These are phyloP conservation scores for Stereum hirsutum DNA, from an alignment of 1,284 basidiomycete genomes.

Conservation along the genomic window DNA sequence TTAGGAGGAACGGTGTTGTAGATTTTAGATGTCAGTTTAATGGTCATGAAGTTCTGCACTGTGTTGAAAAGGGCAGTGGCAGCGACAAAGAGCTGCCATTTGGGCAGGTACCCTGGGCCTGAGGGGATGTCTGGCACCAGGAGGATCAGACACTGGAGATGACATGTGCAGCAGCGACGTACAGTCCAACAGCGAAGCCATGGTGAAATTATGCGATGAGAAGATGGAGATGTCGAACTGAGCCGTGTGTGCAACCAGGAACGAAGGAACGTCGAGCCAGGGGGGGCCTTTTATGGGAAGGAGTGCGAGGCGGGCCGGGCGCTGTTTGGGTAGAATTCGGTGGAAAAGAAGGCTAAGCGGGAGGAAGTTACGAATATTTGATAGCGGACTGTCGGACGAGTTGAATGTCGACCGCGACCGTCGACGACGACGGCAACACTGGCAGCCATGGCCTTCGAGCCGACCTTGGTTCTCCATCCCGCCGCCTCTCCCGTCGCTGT, in stretches of 20 bases:
- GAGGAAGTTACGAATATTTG: no score
- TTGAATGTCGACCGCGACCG: conserved; percentile 12
- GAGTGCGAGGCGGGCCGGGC: neutral
- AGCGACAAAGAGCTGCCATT: conserved; percentile 80
- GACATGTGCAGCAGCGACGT: neutral
- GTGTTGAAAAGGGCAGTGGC: conserved; percentile 77
- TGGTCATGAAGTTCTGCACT: conserved; percentile 72
- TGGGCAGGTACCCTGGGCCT: conserved; percentile 63
- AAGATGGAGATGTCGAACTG: no score
- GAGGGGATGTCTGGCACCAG: conserved; percentile 48
- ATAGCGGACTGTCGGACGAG: no score
- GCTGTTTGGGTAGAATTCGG: neutral
- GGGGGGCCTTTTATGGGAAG: neutral
- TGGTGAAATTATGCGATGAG: neutral
- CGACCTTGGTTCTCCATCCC: conserved; percentile 10
- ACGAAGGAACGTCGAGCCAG: no score
- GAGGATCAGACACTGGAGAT: neutral
- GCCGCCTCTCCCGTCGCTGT: conserved; percentile 16
- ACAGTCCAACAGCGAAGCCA: conserved; percentile 4
- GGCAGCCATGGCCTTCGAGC: no score
- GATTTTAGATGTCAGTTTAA: conserved; percentile 69
- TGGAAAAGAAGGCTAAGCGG: no score
- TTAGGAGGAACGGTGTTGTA: conserved; percentile 50
- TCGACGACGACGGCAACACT: no score
- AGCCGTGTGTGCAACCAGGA: no score